Percentiles rank a stretch among this genome's conserved stretches.
phyloP scores from a whole-genome alignment of 805 yeast species.

The Candida chilensis region DNA sequence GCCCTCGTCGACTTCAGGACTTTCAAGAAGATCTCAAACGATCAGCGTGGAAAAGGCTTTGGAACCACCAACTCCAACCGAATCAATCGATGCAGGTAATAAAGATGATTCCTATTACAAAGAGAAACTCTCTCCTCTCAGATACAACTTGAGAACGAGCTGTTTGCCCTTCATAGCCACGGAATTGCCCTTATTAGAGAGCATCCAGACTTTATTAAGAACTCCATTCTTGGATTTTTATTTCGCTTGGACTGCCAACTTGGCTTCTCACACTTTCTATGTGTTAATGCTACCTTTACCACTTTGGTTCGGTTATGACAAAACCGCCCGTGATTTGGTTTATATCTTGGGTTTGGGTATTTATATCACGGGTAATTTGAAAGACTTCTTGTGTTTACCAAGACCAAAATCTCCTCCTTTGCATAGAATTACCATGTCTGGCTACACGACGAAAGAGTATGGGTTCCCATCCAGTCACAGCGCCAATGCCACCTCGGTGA shows the following conservation, averaged over 20 bases:
- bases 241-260: constrained; percentile 79
- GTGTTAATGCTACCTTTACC: constrained; percentile 83
- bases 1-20: too few relatives aligned
- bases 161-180: constrained; percentile 47
- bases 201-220: constrained; percentile 45
- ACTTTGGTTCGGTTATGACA: constrained; percentile 66
- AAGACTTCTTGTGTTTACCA: constrained; percentile 85
- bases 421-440: constrained; percentile 80
- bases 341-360: constrained; percentile 62
- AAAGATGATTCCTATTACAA: constrained; percentile 59
- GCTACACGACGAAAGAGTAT: constrained; percentile 87
- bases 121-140: constrained; percentile 39
- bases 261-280: constrained; percentile 92
- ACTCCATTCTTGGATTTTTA: constrained; percentile 51
- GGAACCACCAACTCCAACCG: not conserved
- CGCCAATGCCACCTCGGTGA: constrained; percentile 88
- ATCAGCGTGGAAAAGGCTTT: too few relatives aligned
- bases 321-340: constrained; percentile 50
- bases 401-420: constrained; percentile 90
- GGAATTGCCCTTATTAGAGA: constrained; percentile 56
- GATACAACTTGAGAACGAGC: constrained; percentile 44
- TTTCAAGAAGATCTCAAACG: too few relatives aligned
- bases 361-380: constrained; percentile 61
- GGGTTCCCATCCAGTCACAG: constrained; percentile 93
- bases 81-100: constrained; percentile 63